Percentiles rank a stretch among this genome's conserved stretches.
Evolutionary conservation across 2,329 filamentous ascomycete species (phyloP).

Genomic region (Fusarium citri): DNA sequence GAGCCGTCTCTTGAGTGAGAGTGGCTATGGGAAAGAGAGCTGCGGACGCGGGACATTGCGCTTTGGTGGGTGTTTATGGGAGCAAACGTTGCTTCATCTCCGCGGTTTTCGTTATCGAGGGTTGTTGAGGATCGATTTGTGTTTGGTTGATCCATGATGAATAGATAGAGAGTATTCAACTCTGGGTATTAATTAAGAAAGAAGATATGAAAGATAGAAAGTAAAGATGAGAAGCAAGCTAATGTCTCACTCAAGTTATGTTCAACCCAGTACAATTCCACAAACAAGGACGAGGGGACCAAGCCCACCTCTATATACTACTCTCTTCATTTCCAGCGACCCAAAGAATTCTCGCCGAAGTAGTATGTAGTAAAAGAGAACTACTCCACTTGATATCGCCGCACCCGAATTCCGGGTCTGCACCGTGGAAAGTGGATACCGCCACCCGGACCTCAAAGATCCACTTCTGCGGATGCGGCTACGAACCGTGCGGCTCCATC

Average conservation of each 20-base stretch:
- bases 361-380: neutral
- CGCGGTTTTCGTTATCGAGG: conserved; percentile 19
- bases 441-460: neutral
- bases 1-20: conserved; percentile 25
- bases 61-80: conserved; percentile 41
- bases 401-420: conserved; percentile 33
- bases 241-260: conserved; percentile 27
- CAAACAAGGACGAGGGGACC: neutral
- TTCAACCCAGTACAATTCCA: neutral
- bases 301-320: conserved; percentile 37
- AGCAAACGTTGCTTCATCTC: conserved; percentile 36
- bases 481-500: conserved; percentile 39
- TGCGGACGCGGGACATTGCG: conserved; percentile 32
- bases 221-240: conserved; percentile 15
- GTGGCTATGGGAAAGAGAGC: conserved; percentile 39
- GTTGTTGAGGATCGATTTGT: conserved; percentile 37
- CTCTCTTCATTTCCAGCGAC: neutral
- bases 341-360: neutral
- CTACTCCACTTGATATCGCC: conserved; percentile 11
- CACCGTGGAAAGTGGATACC: conserved; percentile 23
- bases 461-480: conserved; percentile 28
- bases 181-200: neutral
- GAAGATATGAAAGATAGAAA: neutral
- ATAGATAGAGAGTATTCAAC: neutral
- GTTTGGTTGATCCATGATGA: conserved; percentile 26